These are phyloP conservation scores for Didymella glomerata DNA, from an alignment of 2,329 filamentous ascomycete species.

Conservation along the genomic window DNA sequence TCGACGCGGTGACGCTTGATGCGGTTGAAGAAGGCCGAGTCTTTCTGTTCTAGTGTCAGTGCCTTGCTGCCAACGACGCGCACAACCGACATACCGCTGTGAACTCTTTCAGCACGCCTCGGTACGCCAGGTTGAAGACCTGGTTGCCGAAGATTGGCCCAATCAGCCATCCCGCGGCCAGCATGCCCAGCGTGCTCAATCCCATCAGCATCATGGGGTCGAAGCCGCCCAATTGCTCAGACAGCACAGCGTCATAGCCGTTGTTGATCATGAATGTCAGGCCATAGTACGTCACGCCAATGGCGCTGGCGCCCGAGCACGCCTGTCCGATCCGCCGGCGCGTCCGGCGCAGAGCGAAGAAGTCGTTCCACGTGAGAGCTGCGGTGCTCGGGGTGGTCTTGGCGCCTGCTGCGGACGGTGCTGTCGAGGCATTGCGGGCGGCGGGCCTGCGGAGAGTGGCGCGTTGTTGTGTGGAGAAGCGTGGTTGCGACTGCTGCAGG, in stretches of 20 bases:
- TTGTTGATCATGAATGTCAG: conserved; percentile 73
- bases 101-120: conserved; percentile 75
- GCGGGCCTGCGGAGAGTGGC: conserved; percentile 15
- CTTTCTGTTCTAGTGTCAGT: conserved; percentile 67
- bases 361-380: conserved; percentile 78
- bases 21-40: conserved; percentile 89
- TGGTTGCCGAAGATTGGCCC: conserved; percentile 84
- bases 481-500: conserved; percentile 28
- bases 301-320: conserved; percentile 73
- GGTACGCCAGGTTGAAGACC: conserved; percentile 79
- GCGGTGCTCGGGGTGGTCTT: conserved; percentile 25
- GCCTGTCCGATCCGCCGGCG: conserved; percentile 84
- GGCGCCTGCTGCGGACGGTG: conserved; percentile 27
- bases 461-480: conserved; percentile 23
- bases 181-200: conserved; percentile 77
- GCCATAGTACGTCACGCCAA: conserved; percentile 68
- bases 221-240: conserved; percentile 78
- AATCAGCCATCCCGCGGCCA: conserved; percentile 85
- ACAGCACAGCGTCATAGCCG: conserved; percentile 72
- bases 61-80: neutral
- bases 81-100: conserved; percentile 62
- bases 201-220: conserved; percentile 89
- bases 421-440: conserved; percentile 38
- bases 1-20: conserved; percentile 94
- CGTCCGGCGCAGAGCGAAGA: conserved; percentile 87